Evolutionary conservation across 176 grass and related monocot genomes (phyloP).

Genomic region (Tillandsia fasciculata): DNA sequence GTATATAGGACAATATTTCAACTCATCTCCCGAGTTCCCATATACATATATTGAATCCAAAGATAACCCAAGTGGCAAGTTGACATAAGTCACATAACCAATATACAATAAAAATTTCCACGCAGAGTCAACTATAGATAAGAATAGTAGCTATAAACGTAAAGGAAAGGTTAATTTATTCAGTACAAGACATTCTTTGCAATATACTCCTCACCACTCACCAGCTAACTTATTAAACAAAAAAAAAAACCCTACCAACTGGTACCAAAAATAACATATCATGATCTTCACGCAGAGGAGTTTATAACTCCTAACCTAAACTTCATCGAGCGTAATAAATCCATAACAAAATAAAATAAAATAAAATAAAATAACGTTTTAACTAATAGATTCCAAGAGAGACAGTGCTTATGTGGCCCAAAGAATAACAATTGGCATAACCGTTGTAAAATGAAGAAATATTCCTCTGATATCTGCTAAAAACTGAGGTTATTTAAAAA

Average conservation of each 20-base stretch:
- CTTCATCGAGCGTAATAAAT: not conserved
- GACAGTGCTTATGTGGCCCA: not conserved
- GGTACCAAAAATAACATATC: too few relatives aligned
- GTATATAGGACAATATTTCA: conserved; percentile 57
- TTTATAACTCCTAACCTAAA: not conserved
- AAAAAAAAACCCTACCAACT: too few relatives aligned
- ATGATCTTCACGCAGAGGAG: too few relatives aligned
- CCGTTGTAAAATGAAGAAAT: not conserved
- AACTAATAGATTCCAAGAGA: too few relatives aligned
- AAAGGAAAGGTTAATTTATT: too few relatives aligned
- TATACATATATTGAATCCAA: conserved; percentile 21
- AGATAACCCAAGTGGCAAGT: conserved; percentile 34
- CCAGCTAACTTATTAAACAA: too few relatives aligned
- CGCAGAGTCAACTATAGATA: conserved; percentile 32
- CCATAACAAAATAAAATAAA: too few relatives aligned
- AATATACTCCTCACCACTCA: too few relatives aligned
- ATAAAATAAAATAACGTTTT: too few relatives aligned
- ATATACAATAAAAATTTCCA: conserved; percentile 33
- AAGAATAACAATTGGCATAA: not conserved
- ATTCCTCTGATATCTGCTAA: too few relatives aligned
- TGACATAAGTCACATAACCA: conserved; percentile 4
- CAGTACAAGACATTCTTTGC: too few relatives aligned
- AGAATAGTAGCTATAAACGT: not conserved
- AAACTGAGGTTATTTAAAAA: too few relatives aligned
- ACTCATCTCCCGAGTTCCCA: conserved; percentile 38